These are phyloP conservation scores for Salix arbutifolia DNA, from an alignment of 345 rosid species.

Conservation along the genomic window DNA sequence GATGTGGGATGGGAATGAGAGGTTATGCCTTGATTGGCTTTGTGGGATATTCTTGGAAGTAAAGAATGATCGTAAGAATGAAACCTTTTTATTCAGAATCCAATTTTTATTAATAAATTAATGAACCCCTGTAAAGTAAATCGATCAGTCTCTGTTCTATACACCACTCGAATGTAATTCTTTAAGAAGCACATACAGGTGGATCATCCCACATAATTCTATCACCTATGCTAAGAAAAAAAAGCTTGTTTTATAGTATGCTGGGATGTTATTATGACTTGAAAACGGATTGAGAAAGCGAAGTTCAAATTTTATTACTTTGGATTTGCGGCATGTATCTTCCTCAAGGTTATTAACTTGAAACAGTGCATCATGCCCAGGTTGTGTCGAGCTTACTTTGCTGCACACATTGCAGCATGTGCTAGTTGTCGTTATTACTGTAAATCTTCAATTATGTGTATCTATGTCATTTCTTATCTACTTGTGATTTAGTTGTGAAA, in stretches of 20 bases:
- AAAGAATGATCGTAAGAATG: too few species aligned
- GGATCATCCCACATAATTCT: background rate
- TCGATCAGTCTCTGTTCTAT: too few species aligned
- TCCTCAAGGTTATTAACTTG: background rate
- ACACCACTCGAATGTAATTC: too few species aligned
- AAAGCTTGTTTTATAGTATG: background rate
- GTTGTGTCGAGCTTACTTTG: background rate
- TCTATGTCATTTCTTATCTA: background rate
- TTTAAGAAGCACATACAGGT: background rate
- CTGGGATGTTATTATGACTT: background rate
- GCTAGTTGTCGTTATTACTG: background rate
- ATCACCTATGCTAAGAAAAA: background rate
- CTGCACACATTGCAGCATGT: background rate
- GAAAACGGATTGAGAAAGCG: background rate
- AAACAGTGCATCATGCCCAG: background rate
- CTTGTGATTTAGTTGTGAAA: too few species aligned
- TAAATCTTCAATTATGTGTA: background rate
- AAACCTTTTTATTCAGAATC: too few species aligned
- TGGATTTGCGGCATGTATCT: background rate
- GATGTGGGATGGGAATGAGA: background rate
- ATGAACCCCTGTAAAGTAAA: background rate
- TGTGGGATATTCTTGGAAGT: too few species aligned
- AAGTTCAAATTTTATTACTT: background rate
- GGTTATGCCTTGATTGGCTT: background rate
- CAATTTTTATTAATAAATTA: too few species aligned